Evolutionary conservation across 1,284 basidiomycete genomes (phyloP).

Genomic region (Apiotrichum domesticum): DNA sequence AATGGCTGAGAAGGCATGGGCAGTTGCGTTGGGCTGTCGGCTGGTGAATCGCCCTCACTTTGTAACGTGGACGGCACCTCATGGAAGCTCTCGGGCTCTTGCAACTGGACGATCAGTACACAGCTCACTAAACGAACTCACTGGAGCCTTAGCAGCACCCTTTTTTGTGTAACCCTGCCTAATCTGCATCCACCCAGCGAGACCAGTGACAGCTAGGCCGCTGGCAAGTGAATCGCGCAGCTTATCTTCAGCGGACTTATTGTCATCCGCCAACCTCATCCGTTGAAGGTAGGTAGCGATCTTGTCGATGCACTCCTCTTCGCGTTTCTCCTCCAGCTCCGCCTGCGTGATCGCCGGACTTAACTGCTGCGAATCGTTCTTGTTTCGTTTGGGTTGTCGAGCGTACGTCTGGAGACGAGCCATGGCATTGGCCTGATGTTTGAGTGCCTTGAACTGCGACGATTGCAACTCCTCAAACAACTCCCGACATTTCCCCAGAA

Average conservation of each 20-base stretch:
- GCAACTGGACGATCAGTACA: neutral
- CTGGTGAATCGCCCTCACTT: neutral
- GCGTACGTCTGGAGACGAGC: neutral
- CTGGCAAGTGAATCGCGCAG: conserved; percentile 4
- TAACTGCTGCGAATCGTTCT: neutral
- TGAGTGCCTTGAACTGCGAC: neutral
- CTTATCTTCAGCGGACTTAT: neutral
- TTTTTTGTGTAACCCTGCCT: conserved; percentile 6
- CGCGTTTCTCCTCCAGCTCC: neutral
- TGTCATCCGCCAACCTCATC: neutral
- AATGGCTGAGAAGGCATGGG: too few species aligned
- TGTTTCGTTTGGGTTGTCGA: neutral
- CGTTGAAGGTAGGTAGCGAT: neutral
- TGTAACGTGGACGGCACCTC: neutral
- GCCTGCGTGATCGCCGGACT: neutral
- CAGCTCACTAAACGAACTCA: neutral
- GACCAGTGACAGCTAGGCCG: conserved; percentile 15
- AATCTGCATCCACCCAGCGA: conserved; percentile 11
- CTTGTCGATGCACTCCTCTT: neutral
- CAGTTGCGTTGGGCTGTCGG: neutral
- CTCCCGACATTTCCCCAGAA: neutral
- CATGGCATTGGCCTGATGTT: neutral
- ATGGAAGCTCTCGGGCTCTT: neutral
- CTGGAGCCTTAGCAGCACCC: conserved; percentile 4
- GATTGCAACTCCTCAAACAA: conserved; percentile 1